phyloP scores from a whole-genome alignment of 192 early-diverging fungal species.

The Podila epigama region DNA sequence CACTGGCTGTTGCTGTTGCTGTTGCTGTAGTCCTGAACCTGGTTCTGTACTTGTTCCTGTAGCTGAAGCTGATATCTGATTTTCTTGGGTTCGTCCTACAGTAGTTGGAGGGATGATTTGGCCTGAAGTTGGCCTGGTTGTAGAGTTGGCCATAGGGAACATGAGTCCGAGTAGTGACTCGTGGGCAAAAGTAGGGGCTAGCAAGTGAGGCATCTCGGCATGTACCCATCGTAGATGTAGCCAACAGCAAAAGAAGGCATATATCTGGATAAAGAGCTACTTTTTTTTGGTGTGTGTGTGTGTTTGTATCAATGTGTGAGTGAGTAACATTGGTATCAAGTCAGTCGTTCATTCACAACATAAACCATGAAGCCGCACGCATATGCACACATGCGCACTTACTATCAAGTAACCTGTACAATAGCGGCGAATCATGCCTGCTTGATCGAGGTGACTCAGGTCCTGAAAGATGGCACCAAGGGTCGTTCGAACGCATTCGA shows the following conservation, averaged over 20 bases:
- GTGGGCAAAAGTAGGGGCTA: background rate
- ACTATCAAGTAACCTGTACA: conserved; percentile 21
- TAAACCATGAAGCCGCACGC: too few species aligned
- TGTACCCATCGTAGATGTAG: conserved; percentile 34
- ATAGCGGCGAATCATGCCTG: conserved; percentile 15
- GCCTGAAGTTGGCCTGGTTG: too few species aligned
- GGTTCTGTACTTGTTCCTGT: background rate
- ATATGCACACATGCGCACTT: too few species aligned
- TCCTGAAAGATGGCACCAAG: conserved; percentile 36
- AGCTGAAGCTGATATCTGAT: too few species aligned
- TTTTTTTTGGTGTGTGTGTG: too few species aligned
- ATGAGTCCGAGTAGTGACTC: conserved; percentile 20
- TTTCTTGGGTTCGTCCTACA: background rate
- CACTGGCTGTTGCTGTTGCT: background rate
- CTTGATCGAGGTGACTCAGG: conserved; percentile 8
- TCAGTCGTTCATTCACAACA: too few species aligned
- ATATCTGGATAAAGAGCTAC: conserved; percentile 22
- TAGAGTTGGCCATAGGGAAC: conserved; percentile 12
- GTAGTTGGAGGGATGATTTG: background rate
- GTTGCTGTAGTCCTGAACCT: background rate
- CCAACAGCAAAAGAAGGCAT: conserved; percentile 43
- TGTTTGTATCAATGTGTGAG: background rate
- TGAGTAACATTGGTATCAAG: background rate
- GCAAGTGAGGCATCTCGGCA: conserved; percentile 28
- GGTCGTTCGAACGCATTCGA: conserved; percentile 29